Base-by-base conservation (phyloP, 1,284 basidiomycete species). In the Pseudozyma thailandica region DNA sequence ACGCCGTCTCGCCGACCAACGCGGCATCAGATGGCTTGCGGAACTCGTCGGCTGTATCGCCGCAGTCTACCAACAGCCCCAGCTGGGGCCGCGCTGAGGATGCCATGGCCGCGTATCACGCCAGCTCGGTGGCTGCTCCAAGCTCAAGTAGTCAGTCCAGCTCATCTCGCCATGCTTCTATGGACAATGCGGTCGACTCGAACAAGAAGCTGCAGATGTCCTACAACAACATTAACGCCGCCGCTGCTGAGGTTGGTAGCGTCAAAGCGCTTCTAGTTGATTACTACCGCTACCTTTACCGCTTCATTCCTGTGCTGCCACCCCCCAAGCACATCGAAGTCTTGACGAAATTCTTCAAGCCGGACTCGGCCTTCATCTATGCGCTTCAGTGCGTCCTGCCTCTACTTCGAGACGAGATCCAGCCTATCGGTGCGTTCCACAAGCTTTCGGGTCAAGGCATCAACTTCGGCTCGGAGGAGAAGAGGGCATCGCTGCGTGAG, bases 251-350 rank as follows among this genome's bases (percentile, higher is more conserved):
- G 45, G 57, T 54, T 15, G 66, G 54, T 15, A 61, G 53, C 31
- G 58, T 73, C 41, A 53, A 58, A 45, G 27, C 60, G 31, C 62
- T 77, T 9, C 49, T 77, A 20, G 52, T 50, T 30, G 75, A 78
- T n/a, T 79, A 73, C 62, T 79, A 78, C 55, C 72, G 68, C 56
- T 72, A 72, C 42, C 63, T 79, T 18, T 78, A 79, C 49, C 74
- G 77, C 43, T 79, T 79, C 68, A 72, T 79, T 16, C 76, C 77
- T 1, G 65, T 79, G 15, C 43, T 77, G 23, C 73, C 69, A 1
- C 58, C 71, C 4, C 73, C 77, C 38, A 56, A 51, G 46, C 61
- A 76, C 37, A 44, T 78, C 39, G 65, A 74, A 28, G 46, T 56
- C 23, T 43, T 78, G n/a, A 45, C 65, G 44, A 50, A 44, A 26